Percentiles rank a stretch among this genome's conserved stretches.
phyloP scores from a whole-genome alignment of 257 asterid genomes.

The Nicotiana paniculata region DNA sequence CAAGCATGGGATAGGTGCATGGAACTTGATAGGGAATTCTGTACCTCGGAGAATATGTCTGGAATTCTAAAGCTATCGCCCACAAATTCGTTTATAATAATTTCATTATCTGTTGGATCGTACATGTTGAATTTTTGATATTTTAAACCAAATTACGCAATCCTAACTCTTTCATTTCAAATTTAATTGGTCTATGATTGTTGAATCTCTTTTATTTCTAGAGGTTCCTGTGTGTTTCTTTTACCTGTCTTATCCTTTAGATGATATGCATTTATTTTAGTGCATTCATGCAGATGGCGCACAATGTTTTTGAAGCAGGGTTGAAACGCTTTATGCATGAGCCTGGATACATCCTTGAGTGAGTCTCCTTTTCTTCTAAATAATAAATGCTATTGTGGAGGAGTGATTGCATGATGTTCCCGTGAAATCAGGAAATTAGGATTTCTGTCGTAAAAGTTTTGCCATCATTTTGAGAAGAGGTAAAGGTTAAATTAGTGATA shows the following conservation, averaged over 20 bases:
- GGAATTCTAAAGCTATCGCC: not conserved
- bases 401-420: constrained; percentile 1
- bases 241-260: not conserved
- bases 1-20: not conserved
- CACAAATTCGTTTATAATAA: not conserved
- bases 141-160: not conserved
- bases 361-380: constrained; percentile 28
- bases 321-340: constrained; percentile 93
- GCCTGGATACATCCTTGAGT: constrained; percentile 96
- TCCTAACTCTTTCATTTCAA: not conserved
- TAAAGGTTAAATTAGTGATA: no score
- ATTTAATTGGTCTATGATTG: not conserved
- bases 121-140: not conserved
- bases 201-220: not conserved
- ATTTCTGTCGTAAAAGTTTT: not conserved
- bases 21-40: not conserved
- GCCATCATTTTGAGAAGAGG: no score
- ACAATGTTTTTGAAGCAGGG: constrained; percentile 89
- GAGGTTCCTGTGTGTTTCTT: not conserved
- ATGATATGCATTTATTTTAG: constrained; percentile 5
- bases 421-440: constrained; percentile 3
- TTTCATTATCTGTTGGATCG: not conserved
- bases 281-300: constrained; percentile 62
- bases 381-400: not conserved
- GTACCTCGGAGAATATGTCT: not conserved